Evolutionary conservation across 345 rosid genomes (phyloP), one percentile per base, ranked within the genome.

Genomic region (Aquilaria malaccensis): DNA sequence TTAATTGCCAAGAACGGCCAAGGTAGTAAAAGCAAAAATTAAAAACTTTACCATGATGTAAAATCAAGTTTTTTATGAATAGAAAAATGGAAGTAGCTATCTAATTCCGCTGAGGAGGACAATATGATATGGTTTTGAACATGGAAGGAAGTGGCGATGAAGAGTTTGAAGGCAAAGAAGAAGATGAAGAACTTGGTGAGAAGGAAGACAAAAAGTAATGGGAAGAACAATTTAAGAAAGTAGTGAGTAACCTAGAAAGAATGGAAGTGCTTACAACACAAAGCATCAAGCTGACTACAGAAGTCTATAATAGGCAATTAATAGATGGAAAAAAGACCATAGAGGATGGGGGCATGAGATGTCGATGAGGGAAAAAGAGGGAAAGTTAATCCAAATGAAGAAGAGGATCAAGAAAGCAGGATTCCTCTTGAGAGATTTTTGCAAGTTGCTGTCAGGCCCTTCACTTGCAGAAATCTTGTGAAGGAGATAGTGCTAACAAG

Each of bases 401-500:
- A 87, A 73, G 78, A 85, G 82, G 83, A 79, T 78, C 31, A 85
- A 61, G 83, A 89, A 83, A 81, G 85, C 69, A 85, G 61, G 65
- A 84, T 93, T 56, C 98, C 96, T 9, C 98, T 96, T 0, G 92
- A 85, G 66, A 62, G 89, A 30, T 93, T 93, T 69, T 63, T 93
- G 70, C 74, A 84, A 43, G 94, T 96, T 2, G 94, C 96, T 4
- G 92, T 93, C 60, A 74, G 92, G 61, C 97, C 97, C 0, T 93
- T 93, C 58, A 85, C 91, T 45, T 93, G 89, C 72, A 81, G 91
- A 68, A 89, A 93, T 73, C 94, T 89, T 32, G 97, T 93, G 56
- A 93, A 93, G 77, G 98, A 93, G 82, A 87, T 93, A 67, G 97
- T 87, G 60, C 70, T 93, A 52, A 89, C 96, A 41, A 89, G 98